phyloP scores from a whole-genome alignment of 23 red algal species.

The Gracilaria gracilis region DNA sequence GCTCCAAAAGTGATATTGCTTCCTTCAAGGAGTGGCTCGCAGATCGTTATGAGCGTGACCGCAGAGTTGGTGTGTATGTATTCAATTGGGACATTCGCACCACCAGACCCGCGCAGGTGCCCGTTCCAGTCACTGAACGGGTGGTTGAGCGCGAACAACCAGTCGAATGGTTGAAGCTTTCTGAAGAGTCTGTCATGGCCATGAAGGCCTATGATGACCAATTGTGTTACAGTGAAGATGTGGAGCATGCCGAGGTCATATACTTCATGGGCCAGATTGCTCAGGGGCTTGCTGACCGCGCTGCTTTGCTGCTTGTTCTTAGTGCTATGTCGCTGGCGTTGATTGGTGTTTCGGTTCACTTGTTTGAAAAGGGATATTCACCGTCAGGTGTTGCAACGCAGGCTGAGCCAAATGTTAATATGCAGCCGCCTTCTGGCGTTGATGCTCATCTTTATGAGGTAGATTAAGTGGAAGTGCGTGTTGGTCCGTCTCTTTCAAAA shows the following conservation, averaged over 20 bases:
- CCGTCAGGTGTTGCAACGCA: not conserved
- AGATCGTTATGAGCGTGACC: conserved; percentile 87
- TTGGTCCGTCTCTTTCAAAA: not conserved
- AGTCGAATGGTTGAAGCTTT: conserved; percentile 57
- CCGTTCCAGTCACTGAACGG: conserved; percentile 22
- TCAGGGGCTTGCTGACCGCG: conserved; percentile 62
- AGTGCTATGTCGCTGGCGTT: conserved; percentile 66
- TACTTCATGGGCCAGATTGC: conserved; percentile 66
- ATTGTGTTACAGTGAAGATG: conserved; percentile 22
- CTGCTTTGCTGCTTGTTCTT: conserved; percentile 53
- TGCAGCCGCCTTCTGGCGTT: conserved; percentile 29
- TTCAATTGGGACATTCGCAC: conserved; percentile 83
- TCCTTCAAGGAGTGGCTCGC: conserved; percentile 91
- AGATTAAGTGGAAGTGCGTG: not conserved
- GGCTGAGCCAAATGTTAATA: not conserved
- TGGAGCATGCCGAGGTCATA: conserved; percentile 39
- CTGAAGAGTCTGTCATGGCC: conserved; percentile 31
- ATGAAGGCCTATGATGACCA: conserved; percentile 50
- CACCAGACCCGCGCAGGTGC: not conserved
- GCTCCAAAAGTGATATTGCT: conserved; percentile 72
- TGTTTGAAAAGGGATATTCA: conserved; percentile 40
- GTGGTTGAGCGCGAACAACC: conserved; percentile 40
- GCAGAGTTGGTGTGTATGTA: conserved; percentile 81
- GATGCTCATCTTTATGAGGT: conserved; percentile 53
- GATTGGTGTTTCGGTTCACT: conserved; percentile 47